Conservation (phyloP, 164 flowering plant genomes). For the Dillenia turbinata region DNA sequence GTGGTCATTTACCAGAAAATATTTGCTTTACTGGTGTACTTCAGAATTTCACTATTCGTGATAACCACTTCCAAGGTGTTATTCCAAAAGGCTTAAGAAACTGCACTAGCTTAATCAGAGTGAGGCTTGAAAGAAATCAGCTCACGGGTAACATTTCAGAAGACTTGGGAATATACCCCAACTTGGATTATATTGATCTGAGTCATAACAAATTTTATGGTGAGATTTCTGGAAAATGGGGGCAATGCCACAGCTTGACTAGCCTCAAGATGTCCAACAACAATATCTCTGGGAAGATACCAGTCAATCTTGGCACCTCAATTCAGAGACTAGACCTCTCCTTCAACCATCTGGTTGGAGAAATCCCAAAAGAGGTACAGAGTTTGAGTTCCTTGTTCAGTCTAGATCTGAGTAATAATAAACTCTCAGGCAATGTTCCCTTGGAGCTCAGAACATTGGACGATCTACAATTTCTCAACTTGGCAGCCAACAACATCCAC, state of each 20-base stretch:
- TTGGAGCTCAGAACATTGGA: not conserved
- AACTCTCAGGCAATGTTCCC: not conserved
- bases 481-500: not conserved
- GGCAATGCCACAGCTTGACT: not conserved
- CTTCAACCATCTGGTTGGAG: not conserved
- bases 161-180: not conserved
- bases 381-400: not conserved
- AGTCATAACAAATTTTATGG: conserved; percentile 2
- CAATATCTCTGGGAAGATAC: not conserved
- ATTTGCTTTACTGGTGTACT: not conserved
- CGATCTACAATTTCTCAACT: not conserved
- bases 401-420: not conserved
- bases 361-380: conserved; percentile 1
- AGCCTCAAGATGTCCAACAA: not conserved
- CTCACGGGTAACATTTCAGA: not conserved
- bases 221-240: not conserved
- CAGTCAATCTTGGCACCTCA: not conserved
- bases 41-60: not conserved
- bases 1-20: not conserved
- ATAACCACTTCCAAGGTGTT: not conserved
- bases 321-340: not conserved
- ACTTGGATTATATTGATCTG: not conserved
- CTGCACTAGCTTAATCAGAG: conserved; percentile 1
- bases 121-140: conserved; percentile 4
- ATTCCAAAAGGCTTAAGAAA: conserved; percentile 4